Conservation (phyloP, 148 eudicot species). For the Rhododendron mucronatum region DNA sequence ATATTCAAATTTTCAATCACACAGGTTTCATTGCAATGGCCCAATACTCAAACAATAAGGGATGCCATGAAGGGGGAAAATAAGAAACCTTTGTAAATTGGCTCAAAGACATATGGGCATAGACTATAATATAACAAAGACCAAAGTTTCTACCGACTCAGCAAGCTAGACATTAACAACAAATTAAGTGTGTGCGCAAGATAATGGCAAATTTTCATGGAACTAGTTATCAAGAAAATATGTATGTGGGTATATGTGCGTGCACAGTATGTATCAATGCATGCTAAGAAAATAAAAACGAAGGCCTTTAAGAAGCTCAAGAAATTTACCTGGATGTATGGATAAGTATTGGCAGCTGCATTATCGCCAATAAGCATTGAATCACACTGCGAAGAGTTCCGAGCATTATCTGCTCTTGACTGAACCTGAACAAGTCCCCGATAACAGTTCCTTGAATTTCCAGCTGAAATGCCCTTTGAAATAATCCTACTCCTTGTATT, state of each 20-base stretch:
- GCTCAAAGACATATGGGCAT: neutral
- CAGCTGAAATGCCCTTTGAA: conserved; percentile 94
- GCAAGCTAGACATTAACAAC: neutral
- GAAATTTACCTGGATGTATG: conserved; percentile 73
- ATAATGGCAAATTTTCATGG: neutral
- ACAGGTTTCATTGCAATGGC: neutral
- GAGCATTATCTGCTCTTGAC: conserved; percentile 75
- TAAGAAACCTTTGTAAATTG: neutral
- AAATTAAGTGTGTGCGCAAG: neutral
- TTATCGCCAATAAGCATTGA: conserved; percentile 92
- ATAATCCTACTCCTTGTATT: conserved; percentile 86
- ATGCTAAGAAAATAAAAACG: neutral
- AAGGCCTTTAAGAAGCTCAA: neutral
- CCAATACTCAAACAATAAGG: neutral
- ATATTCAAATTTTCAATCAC: neutral
- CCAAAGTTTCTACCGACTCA: neutral
- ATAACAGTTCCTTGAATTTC: conserved; percentile 74
- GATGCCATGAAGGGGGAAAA: neutral
- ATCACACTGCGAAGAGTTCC: conserved; percentile 89
- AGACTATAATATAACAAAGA: neutral
- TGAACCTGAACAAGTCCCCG: conserved; percentile 90
- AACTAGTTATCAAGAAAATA: neutral
- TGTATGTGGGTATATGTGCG: neutral
- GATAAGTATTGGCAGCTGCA: conserved; percentile 94
- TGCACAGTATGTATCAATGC: neutral